Conservation (phyloP, 2,329 filamentous ascomycete species). For the Bipolaris cookei region DNA sequence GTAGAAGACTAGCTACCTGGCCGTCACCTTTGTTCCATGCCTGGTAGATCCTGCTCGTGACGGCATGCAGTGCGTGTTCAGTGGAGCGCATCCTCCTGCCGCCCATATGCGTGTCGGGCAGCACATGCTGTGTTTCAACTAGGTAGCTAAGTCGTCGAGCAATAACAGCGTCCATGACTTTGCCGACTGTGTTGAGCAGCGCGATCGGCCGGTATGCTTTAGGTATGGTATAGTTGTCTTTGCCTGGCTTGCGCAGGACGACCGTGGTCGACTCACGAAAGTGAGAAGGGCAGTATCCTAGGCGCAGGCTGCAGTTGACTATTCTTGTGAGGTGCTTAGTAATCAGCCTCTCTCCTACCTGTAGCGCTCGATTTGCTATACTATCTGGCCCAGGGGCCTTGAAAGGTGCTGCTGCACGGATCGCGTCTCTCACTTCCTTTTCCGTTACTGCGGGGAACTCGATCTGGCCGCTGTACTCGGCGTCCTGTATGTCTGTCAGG, state of each 20-base stretch:
- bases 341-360: constrained; percentile 9
- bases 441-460: constrained; percentile 24
- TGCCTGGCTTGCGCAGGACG: constrained; percentile 34
- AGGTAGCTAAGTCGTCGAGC: constrained; percentile 22
- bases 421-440: constrained; percentile 27
- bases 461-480: constrained; percentile 24
- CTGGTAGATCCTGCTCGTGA: constrained; percentile 34
- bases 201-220: constrained; percentile 38
- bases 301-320: constrained; percentile 25
- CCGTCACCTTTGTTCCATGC: constrained; percentile 22
- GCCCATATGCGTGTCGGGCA: constrained; percentile 30
- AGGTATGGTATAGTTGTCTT: constrained; percentile 33
- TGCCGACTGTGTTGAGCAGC: constrained; percentile 38
- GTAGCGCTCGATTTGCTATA: constrained; percentile 23
- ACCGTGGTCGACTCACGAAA: constrained; percentile 26
- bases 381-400: constrained; percentile 31
- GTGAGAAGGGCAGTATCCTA: constrained; percentile 21
- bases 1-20: constrained; percentile 38
- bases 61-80: constrained; percentile 36
- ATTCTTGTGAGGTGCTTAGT: constrained; percentile 12
- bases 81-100: constrained; percentile 31
- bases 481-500: constrained; percentile 22
- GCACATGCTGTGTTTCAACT: constrained; percentile 25
- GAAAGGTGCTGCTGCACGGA: constrained; percentile 24
- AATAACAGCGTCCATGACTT: constrained; percentile 37